These are phyloP conservation scores for Isoetes taiwanensis DNA, from an alignment of 75 land plant genomes.

Conservation along the genomic window DNA sequence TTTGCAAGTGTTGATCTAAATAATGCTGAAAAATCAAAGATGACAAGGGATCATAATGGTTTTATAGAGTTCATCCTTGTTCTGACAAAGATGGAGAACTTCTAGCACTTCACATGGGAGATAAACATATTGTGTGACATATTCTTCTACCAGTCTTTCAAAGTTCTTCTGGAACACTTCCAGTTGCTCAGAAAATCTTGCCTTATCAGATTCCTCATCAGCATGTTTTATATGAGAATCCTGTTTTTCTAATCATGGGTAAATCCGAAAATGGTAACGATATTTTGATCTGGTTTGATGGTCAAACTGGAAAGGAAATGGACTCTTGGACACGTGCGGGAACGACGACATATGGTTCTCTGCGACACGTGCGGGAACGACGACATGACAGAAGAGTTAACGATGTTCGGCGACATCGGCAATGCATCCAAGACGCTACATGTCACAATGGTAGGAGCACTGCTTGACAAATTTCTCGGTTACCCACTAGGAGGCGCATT, in stretches of 20 bases:
- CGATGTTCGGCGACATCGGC: too few relatives aligned
- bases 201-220: conserved; percentile 93
- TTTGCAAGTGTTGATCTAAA: conserved; percentile 62
- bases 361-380: too few relatives aligned
- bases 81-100: conserved; percentile 68
- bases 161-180: conserved; percentile 13
- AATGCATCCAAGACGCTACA: too few relatives aligned
- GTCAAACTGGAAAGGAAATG: conserved; percentile 57
- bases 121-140: conserved; percentile 89
- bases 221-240: conserved; percentile 85
- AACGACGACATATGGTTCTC: too few relatives aligned
- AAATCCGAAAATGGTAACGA: conserved; percentile 32
- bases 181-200: conserved; percentile 32
- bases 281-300: conserved; percentile 68
- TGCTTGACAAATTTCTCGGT: too few relatives aligned
- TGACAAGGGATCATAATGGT: conserved; percentile 94
- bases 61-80: conserved; percentile 79
- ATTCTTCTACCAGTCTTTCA: conserved; percentile 38
- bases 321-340: too few relatives aligned
- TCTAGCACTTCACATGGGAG: conserved; percentile 83
- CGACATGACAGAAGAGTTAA: too few relatives aligned
- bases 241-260: conserved; percentile 65
- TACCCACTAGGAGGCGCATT: too few relatives aligned
- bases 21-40: conserved; percentile 76
- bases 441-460: too few relatives aligned